Base-by-base conservation (phyloP, 2,329 filamentous ascomycete genomes). In the Cordyceps sp. region DNA sequence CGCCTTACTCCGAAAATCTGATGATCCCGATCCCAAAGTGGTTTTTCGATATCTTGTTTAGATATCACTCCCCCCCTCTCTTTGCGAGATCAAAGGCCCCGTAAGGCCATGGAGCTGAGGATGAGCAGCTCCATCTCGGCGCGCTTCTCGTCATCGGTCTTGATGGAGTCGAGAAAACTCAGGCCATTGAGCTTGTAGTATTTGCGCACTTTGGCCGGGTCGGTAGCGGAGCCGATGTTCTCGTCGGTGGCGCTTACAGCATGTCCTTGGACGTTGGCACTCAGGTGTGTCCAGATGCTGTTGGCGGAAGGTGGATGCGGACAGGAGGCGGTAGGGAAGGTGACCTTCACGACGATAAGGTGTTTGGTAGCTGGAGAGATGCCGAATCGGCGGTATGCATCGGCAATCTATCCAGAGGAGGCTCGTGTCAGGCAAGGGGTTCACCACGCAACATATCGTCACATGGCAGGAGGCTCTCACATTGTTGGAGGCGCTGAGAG, bases 321-420 rank as follows among this genome's bases (percentile, higher is more conserved):
- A 29, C 60, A 53, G 22, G 55, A 50, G 3, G 48, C 45, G 29
- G 59, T 54, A 0, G 62, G 59, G 13, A 66, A 62, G 9, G 75
- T 66, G 17, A 96, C 64, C 50, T 94, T 96, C 46, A 94, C 64
- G 6, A 82, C 74, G 3, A 94, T 59, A n/a, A 98, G 55, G 42
- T 76, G 56, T 28, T 66, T 75, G 3, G 79, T 90, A 10, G 63
- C 58, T 10, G 82, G 71, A 1, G 69, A 62, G 36, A 96, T 75
- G 30, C 90, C 90, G 47, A 90, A 93, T 33, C 78, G 77, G 21
- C 83, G 78, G 55, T 96, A 96, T 1, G 85, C 78, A 44, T 94
- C 86, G 32, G 84, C 72, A 47, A 98, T 96, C 84, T 92, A 32
- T n/a, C n/a, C n/a, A n/a, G n/a, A n/a, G n/a, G n/a, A n/a, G n/a